These are phyloP conservation scores for Penicillium sp. DNA, from an alignment of 2,329 filamentous ascomycete species.

Conservation along the genomic window DNA sequence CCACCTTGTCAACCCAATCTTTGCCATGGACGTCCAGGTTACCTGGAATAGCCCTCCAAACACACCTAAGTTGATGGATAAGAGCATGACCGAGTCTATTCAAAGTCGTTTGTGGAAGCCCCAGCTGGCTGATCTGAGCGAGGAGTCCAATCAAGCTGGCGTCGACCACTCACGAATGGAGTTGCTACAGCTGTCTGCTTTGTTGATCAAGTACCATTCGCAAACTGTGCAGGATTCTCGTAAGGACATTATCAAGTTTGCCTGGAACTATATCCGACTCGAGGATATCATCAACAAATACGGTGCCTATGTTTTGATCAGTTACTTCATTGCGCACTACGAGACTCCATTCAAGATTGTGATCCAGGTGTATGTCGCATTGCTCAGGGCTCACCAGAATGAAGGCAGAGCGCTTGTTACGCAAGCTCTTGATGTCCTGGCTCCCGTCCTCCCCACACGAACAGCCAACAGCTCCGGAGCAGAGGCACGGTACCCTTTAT, in stretches of 20 bases:
- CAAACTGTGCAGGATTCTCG: conserved; percentile 83
- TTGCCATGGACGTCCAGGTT: conserved; percentile 93
- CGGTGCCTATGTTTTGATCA: conserved; percentile 93
- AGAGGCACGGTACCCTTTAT: conserved; percentile 73
- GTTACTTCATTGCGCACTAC: conserved; percentile 95
- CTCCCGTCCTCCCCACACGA: conserved; percentile 87
- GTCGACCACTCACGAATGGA: conserved; percentile 97
- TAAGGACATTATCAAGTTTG: conserved; percentile 98
- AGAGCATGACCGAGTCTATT: conserved; percentile 81
- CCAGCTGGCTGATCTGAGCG: conserved; percentile 74
- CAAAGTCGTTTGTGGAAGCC: conserved; percentile 93
- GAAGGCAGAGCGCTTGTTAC: conserved; percentile 90
- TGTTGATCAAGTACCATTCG: conserved; percentile 94
- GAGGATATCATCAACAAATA: conserved; percentile 99
- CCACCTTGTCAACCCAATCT: conserved; percentile 90
- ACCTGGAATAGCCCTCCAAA: conserved; percentile 64
- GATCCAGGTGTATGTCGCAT: conserved; percentile 87
- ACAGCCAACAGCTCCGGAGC: conserved; percentile 56
- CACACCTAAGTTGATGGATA: conserved; percentile 76
- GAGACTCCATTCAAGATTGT: conserved; percentile 96
- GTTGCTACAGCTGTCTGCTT: conserved; percentile 86
- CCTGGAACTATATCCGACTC: conserved; percentile 97
- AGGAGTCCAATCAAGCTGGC: conserved; percentile 79
- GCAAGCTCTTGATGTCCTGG: conserved; percentile 89
- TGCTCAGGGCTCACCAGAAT: conserved; percentile 90